Evolutionary conservation across 139 green algal genomes (phyloP), one percentile per base, ranked within the genome.

Genomic region (Mesostigma viride): DNA sequence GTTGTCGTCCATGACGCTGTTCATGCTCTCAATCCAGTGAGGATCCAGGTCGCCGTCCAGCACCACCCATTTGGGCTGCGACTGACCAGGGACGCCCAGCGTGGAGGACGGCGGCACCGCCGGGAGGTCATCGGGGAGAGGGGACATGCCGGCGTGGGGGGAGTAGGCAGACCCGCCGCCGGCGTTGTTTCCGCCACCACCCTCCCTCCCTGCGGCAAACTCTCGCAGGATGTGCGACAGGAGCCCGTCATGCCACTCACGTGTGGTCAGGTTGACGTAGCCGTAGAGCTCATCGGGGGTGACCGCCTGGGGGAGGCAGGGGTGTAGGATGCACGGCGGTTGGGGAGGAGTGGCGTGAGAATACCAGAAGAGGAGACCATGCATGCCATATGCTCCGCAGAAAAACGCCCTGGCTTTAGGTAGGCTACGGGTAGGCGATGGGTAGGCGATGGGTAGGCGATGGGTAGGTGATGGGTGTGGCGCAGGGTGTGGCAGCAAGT

Each of bases 11-110:
- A 88, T 88, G 17, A 95, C 89, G 0, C 88, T 95, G 85, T 95
- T 95, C 85, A 94, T 92, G n/a, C 75, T 87, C 83, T 92, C 85
- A 60, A 91, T 91, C 85, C 85, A 91, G 79, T 91, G 84, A 2
- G 89, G 86, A 62, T 96, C 89, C 62, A 96, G 95, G 78, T 96
- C 89, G 34, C 89, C 89, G 62, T 96, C 89, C 46, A 96, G 81
- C 60, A 96, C 89, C 63, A 96, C 94, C 89, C 89, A 96, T 73
- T 96, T n/a, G n/a, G n/a, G n/a, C n/a, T n/a, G n/a, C n/a, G n/a
- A n/a, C n/a, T 11, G 8, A 48, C 40, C 11, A n/a, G 11, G 40
- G n/a, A n/a, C n/a, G n/a, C n/a, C 8, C 8, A 48, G 40, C 11
- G 11, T 8, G 40, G 40, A 8, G 8, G 8, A 48, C 8, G 8